phyloP scores from a whole-genome alignment of 2,329 filamentous ascomycete genomes.

The Hortaea sp. region DNA sequence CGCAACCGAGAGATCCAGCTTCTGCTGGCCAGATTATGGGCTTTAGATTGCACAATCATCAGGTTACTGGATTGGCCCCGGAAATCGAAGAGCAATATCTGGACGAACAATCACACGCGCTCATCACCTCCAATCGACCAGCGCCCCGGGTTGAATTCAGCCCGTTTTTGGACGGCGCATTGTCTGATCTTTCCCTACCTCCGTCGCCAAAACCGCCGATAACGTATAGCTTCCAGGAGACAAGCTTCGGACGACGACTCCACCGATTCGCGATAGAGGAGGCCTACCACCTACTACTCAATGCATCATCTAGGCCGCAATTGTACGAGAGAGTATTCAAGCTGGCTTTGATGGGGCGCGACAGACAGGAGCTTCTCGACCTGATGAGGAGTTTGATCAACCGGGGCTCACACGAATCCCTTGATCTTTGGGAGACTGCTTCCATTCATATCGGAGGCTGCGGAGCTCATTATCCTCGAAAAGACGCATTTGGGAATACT shows the following conservation, averaged over 20 bases:
- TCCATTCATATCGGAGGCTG: conserved; percentile 58
- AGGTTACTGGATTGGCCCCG: neutral
- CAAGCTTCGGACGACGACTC: conserved; percentile 59
- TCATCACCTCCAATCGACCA: neutral
- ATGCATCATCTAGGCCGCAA: conserved; percentile 28
- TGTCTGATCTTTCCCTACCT: neutral
- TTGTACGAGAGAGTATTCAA: conserved; percentile 18
- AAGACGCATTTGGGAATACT: conserved; percentile 46
- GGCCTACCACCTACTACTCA: conserved; percentile 48
- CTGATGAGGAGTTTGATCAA: conserved; percentile 32
- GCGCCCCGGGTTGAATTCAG: no score
- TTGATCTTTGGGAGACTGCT: conserved; percentile 51
- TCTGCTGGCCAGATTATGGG: neutral
- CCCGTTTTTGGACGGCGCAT: no score
- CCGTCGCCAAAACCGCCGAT: conserved; percentile 25
- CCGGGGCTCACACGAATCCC: conserved; percentile 33
- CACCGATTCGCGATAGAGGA: conserved; percentile 56
- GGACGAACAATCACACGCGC: neutral
- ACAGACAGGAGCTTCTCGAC: conserved; percentile 12
- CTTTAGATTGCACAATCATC: neutral
- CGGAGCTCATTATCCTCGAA: conserved; percentile 50
- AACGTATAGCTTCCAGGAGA: conserved; percentile 54
- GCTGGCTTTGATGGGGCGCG: conserved; percentile 13
- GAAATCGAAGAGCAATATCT: neutral
- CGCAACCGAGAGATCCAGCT: neutral